phyloP scores from a whole-genome alignment of 2,329 filamentous ascomycete genomes.

The Xenoacremonium recifei region DNA sequence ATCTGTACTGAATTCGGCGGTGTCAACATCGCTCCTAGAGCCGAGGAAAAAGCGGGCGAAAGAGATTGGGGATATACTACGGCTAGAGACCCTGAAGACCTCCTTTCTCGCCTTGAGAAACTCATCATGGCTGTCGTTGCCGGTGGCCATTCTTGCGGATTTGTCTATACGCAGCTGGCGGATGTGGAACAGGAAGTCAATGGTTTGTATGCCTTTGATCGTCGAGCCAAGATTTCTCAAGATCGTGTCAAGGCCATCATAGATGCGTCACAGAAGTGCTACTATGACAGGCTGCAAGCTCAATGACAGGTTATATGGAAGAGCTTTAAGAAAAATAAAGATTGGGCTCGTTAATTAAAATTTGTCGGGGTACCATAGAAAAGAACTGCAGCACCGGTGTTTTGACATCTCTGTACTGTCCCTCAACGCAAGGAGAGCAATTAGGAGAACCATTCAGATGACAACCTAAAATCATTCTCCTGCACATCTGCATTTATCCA shows the following conservation, averaged over 20 bases:
- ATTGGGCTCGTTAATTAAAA: too few species aligned
- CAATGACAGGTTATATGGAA: too few species aligned
- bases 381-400: too few species aligned
- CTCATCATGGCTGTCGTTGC: slow-evolving; percentile 58
- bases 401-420: too few species aligned
- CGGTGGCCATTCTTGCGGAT: slow-evolving; percentile 56
- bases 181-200: slow-evolving; percentile 70
- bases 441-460: too few species aligned
- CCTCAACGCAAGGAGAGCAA: too few species aligned
- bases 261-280: too few species aligned
- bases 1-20: slow-evolving; percentile 69
- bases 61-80: slow-evolving; percentile 69
- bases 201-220: slow-evolving; percentile 62
- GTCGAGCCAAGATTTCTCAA: slow-evolving; percentile 59
- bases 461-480: too few species aligned
- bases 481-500: too few species aligned
- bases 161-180: slow-evolving; percentile 66
- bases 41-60: slow-evolving; percentile 34
- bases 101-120: slow-evolving; percentile 57
- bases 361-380: too few species aligned
- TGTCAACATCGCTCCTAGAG: slow-evolving; percentile 58
- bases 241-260: slow-evolving; percentile 57
- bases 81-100: slow-evolving; percentile 56
- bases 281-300: too few species aligned
- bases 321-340: too few species aligned